These are phyloP conservation scores for Coemansia sp. DNA, from an alignment of 192 early-diverging fungal genomes.

Conservation along the genomic window DNA sequence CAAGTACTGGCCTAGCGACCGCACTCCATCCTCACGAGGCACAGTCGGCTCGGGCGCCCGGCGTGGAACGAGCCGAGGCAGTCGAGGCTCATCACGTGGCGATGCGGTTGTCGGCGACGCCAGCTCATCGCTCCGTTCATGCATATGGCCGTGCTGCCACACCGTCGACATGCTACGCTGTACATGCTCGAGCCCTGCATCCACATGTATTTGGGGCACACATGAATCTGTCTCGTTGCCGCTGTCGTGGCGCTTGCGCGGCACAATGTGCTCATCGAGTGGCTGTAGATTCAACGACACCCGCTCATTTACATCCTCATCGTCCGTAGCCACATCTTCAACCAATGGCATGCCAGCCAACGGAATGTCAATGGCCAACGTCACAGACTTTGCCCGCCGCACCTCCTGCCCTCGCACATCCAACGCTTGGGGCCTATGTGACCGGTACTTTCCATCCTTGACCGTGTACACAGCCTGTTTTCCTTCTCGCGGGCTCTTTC, in stretches of 20 bases:
- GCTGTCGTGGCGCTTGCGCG: slow-evolving; percentile 11
- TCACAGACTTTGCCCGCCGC: neutral
- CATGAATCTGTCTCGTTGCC: neutral
- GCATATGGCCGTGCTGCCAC: neutral
- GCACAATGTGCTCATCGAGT: neutral
- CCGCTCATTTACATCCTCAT: no score
- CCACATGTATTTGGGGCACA: no score
- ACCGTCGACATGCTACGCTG: slow-evolving; percentile 15
- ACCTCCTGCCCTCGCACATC: neutral
- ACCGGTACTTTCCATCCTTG: slow-evolving; percentile 41
- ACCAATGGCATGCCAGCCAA: neutral
- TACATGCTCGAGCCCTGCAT: slow-evolving; percentile 8
- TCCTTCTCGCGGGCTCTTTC: slow-evolving; percentile 20
- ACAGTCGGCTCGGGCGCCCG: slow-evolving; percentile 21
- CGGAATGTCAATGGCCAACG: neutral
- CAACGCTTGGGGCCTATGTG: slow-evolving; percentile 11
- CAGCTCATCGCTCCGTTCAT: slow-evolving; percentile 5
- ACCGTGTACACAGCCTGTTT: slow-evolving; percentile 36
- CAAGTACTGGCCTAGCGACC: neutral
- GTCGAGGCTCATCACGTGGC: neutral
- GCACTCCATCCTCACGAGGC: slow-evolving; percentile 2
- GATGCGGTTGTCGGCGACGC: slow-evolving; percentile 28
- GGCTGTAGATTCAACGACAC: no score
- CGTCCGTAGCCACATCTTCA: neutral
- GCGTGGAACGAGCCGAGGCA: slow-evolving; percentile 12